Evolutionary conservation across 306 rosid species (phyloP), one percentile per base, ranked within the genome.

Genomic region (Trifolium subterraneum): DNA sequence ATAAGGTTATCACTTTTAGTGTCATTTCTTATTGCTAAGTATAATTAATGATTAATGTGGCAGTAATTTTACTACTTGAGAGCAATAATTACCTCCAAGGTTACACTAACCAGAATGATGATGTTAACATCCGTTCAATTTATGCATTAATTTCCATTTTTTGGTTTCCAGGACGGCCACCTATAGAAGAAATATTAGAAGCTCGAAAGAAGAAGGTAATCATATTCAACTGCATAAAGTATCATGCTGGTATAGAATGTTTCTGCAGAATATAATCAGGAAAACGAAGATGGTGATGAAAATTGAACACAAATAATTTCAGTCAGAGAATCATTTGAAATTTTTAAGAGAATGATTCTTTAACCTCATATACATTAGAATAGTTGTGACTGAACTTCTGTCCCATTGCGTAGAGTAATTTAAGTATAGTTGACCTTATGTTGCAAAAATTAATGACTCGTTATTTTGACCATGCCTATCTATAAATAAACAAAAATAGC

Each of bases 101-200:
- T 64, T 64, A 68, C 38, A 58, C 70, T 74, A 6, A 50, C 36
- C 14, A 23, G 48, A 76, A 58, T 72, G 69, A 10, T 65, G 66
- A 41, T 64, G 61, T 39, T 50, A 6, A 50, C 20, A 22, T 73
- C 25, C 18, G 62, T 27, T 73, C 23, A 42, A 31, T 35, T 44
- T 14, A 31, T 23, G n/a, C 35, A 7, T 61, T 45, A 41, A 48
- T 70, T 72, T 29, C 25, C 14, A 48, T n/a, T 42, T 67, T 71
- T 51, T 75, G 35, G 19, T 79, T 78, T 77, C 72, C 82, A 94
- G 99, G 99, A 45, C 87, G 97, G 45, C 95, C 89, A 0, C 86
- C 99, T 20, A 75, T 94, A 1, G 93, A 88, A 75, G 90, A 92
- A 74, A 84, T 94, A 81, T 61, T 94, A 79, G 86, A 84, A 60